Percentiles rank a stretch among this genome's conserved stretches.
Evolutionary conservation across 345 rosid genomes (phyloP).

Genomic region (Melaleuca alternifolia): DNA sequence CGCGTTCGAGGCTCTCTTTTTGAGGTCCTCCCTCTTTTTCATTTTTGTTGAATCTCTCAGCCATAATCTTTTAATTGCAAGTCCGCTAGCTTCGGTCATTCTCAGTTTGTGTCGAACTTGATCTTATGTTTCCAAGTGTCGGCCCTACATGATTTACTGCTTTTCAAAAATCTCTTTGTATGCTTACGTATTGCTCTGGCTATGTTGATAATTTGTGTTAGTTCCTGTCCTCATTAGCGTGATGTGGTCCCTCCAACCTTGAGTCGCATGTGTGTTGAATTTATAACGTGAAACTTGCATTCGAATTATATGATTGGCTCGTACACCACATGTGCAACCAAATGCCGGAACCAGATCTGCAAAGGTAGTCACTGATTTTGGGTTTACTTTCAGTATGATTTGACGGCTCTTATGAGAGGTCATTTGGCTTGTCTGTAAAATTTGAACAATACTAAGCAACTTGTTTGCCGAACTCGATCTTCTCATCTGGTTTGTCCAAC

Average conservation of each 20-base stretch:
- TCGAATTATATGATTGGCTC: too few relatives aligned
- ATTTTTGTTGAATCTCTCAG: too few relatives aligned
- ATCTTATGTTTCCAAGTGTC: not conserved
- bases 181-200: rapidly evolving
- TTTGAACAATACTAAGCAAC: too few relatives aligned
- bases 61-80: too few relatives aligned
- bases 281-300: too few relatives aligned
- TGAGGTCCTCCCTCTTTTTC: not conserved
- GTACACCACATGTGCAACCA: too few relatives aligned
- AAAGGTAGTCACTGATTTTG: too few relatives aligned
- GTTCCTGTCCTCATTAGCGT: not conserved
- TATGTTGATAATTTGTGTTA: not conserved
- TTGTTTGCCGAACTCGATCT: not conserved
- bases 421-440: not conserved
- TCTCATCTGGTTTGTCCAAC: not conserved
- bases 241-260: rapidly evolving
- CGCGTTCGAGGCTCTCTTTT: not conserved
- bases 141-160: not conserved
- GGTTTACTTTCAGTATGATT: too few relatives aligned
- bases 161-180: not conserved
- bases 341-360: too few relatives aligned
- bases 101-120: not conserved
- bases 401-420: not conserved
- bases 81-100: not conserved
- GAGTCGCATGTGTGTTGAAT: too few relatives aligned